These are phyloP conservation scores for Radiomyces spectabilis DNA, from an alignment of 192 early-diverging fungal genomes.

Conservation along the genomic window DNA sequence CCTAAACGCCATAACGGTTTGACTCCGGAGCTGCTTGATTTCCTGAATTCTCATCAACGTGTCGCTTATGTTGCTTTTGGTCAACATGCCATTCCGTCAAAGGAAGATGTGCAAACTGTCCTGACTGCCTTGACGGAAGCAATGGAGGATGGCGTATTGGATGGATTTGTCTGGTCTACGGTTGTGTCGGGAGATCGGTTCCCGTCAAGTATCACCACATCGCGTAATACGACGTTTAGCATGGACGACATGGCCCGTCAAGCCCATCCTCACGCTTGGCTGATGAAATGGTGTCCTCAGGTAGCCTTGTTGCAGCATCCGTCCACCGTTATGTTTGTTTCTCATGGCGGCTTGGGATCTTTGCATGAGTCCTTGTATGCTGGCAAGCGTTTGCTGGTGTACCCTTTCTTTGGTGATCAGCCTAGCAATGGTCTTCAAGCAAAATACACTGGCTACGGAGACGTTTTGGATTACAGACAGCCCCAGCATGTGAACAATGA, in stretches of 20 bases:
- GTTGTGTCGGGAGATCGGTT: background rate
- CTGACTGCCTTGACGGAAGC: conserved; percentile 14
- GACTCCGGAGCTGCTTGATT: background rate
- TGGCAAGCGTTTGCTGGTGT: conserved; percentile 14
- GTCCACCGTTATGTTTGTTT: conserved; percentile 16
- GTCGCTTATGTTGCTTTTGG: conserved; percentile 28
- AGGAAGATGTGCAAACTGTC: conserved; percentile 6
- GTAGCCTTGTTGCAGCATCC: conserved; percentile 19
- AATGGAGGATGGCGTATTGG: conserved; percentile 15
- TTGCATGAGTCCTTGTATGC: conserved; percentile 20
- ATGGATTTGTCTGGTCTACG: conserved; percentile 28
- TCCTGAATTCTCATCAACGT: conserved; percentile 6
- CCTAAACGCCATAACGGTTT: conserved; percentile 7
- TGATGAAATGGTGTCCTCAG: conserved; percentile 19
- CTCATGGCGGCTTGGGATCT: conserved; percentile 20
- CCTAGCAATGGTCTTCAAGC: too few species aligned
- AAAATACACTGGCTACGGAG: too few species aligned
- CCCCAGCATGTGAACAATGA: too few species aligned
- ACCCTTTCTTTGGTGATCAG: conserved; percentile 20
- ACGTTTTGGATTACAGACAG: too few species aligned
- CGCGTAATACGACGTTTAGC: too few species aligned
- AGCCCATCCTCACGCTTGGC: background rate
- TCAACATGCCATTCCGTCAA: conserved; percentile 1
- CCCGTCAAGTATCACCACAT: background rate
- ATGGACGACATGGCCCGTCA: background rate